A percentile compares a stretch with the other conserved stretches of the same genome.
These are phyloP conservation scores for Ceratocystis destructans DNA, from an alignment of 2,329 filamentous ascomycete species.

Conservation along the genomic window DNA sequence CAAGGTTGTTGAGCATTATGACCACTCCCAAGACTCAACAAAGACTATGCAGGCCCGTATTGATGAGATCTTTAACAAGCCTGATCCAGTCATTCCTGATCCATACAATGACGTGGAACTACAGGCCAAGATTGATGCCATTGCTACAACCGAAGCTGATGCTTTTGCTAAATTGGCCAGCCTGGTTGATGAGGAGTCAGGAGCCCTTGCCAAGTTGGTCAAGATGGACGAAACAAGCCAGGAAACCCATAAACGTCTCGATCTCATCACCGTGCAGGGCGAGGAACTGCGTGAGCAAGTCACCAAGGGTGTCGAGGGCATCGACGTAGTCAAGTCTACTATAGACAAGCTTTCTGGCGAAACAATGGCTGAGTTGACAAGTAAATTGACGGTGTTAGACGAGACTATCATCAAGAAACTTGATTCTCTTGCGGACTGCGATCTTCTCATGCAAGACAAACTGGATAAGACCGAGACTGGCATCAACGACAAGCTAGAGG, in stretches of 20 bases:
- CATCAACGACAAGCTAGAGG: constrained; percentile 15
- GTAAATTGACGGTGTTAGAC: not conserved
- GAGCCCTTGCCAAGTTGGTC: constrained; percentile 13
- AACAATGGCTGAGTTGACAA: not conserved
- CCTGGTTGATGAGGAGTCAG: constrained; percentile 14
- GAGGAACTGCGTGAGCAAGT: constrained; percentile 17
- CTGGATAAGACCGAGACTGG: constrained; percentile 14
- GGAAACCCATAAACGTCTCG: constrained; percentile 17
- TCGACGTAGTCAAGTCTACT: constrained; percentile 14
- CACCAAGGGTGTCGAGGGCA: constrained; percentile 12
- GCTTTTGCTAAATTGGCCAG: constrained; percentile 13
- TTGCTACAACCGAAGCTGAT: constrained; percentile 17
- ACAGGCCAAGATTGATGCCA: constrained; percentile 19
- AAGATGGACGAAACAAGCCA: constrained; percentile 10
- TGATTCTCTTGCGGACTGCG: constrained; percentile 14
- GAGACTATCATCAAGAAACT: constrained; percentile 10
- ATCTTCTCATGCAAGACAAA: constrained; percentile 16
- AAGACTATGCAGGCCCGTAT: constrained; percentile 44
- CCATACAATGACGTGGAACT: constrained; percentile 44
- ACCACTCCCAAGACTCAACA: constrained; percentile 61
- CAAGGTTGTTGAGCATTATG: constrained; percentile 74
- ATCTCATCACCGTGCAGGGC: constrained; percentile 16
- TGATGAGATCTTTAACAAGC: constrained; percentile 44
- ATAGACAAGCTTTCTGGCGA: constrained; percentile 11
- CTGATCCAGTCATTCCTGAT: constrained; percentile 39